phyloP scores from a whole-genome alignment of 495 filamentous ascomycete species.

The Aspergillus funiculosus region DNA sequence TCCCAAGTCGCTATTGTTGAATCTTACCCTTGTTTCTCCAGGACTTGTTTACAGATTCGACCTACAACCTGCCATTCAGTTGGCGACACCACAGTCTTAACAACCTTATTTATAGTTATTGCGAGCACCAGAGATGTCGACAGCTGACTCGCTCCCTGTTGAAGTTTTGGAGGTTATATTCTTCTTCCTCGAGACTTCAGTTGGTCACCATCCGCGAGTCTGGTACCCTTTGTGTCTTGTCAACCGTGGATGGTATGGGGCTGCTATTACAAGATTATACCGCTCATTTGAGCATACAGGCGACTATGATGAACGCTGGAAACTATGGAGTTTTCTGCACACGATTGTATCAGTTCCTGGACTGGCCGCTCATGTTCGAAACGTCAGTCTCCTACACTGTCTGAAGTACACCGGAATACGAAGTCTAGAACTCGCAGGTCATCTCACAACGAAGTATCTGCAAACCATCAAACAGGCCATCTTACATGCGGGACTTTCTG shows the following conservation, averaged over 20 bases:
- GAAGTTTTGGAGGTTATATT: slow-evolving; percentile 2
- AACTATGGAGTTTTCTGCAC: slow-evolving; percentile 5
- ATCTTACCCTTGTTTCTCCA: too few relatives aligned
- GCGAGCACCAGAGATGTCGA: not conserved
- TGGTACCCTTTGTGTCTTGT: slow-evolving; percentile 4
- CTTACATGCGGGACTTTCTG: not conserved
- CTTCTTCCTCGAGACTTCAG: not conserved
- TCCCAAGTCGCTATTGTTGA: too few relatives aligned
- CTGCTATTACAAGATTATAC: not conserved
- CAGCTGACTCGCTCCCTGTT: not conserved
- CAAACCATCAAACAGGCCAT: not conserved
- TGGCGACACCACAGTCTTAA: too few relatives aligned
- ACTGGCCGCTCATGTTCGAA: not conserved
- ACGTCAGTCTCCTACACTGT: not conserved
- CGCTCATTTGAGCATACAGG: slow-evolving; percentile 1
- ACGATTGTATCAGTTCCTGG: not conserved
- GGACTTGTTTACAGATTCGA: not conserved
- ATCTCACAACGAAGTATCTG: not conserved
- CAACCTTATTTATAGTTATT: too few relatives aligned
- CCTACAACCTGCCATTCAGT: not conserved
- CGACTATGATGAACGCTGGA: not conserved
- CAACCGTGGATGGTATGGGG: slow-evolving; percentile 4
- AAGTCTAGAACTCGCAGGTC: not conserved
- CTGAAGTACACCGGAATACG: not conserved
- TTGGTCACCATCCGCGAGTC: not conserved